Conservation (phyloP, 768 basidiomycete species). For the Trametes gibbosa region DNA sequence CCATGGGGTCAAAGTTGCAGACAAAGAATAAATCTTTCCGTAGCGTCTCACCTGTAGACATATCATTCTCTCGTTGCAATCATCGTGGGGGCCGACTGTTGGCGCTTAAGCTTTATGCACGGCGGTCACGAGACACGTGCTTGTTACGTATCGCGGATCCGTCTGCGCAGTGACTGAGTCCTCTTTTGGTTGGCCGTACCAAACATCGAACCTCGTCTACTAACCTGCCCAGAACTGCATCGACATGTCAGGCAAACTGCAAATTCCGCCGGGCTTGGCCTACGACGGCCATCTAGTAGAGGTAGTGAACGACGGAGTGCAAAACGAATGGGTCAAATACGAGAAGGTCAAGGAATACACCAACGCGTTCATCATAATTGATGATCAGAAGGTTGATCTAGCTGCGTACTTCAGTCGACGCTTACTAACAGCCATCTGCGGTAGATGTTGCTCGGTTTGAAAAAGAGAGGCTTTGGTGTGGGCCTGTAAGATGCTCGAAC, state of each 20-base stretch:
- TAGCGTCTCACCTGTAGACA: background rate
- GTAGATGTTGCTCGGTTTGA: constrained; percentile 71
- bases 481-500: constrained; percentile 42
- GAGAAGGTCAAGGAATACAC: constrained; percentile 52
- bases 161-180: background rate
- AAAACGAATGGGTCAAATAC: constrained; percentile 45
- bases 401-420: too few species aligned
- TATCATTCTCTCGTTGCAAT: background rate
- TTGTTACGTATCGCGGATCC: constrained; percentile 4
- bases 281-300: constrained; percentile 3
- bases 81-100: background rate
- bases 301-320: constrained; percentile 3
- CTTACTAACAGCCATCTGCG: constrained; percentile 22
- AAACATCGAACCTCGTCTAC: too few species aligned
- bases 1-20: constrained; percentile 4
- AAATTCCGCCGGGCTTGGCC: constrained; percentile 10
- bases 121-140: constrained; percentile 12
- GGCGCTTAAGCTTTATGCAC: background rate
- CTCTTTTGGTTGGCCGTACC: too few species aligned
- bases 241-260: background rate
- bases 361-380: constrained; percentile 60
- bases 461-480: constrained; percentile 75
- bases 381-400: constrained; percentile 33
- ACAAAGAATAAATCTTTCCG: background rate
- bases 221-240: too few species aligned